Evolutionary conservation across 352 stramenopile species (phyloP), one percentile per base, ranked within the genome.

Genomic region (Phytopythium kandeliae): DNA sequence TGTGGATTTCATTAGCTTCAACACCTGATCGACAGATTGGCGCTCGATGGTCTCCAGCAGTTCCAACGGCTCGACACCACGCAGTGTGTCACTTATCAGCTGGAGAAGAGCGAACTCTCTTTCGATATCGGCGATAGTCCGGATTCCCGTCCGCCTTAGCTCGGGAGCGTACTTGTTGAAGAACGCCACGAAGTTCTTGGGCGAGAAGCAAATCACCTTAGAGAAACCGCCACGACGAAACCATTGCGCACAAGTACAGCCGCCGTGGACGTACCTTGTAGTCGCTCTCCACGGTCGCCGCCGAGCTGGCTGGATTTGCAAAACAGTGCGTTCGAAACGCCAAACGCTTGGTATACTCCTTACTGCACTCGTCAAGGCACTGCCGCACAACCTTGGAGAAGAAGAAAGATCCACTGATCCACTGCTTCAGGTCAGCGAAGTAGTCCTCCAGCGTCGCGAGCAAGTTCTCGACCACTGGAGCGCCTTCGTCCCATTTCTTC

Each of bases 381-480:
- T 82, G 71, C 0, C 81, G 80, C 19, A 94, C 67, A 6, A 92
- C 54, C 24, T 90, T 90, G 15, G 78, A 84, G 50, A 92, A 92
- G 65, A 94, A 94, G 58, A 94, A 94, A 3, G 79, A 83, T 8
- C 80, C 68, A 16, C 69, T 81, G 45, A 94, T 86, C 83, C 83
- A 94, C 30, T 71, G 65, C 40, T 74, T 71, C 4, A 94, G 58
- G 41, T 94, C 83, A 1, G 42, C 44, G 40, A 77, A 90, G 47
- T 92, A 94, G 44, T 94, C 83, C 2, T 86, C 83, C 5, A 94
- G 60, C 8, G 83, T 94, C 21, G 68, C 80, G 15, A 94, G 48
- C 11, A 94, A 53, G 5, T 66, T 85, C 60, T 89, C 80, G 6
- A 94, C 77, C 4, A 94, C 74, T 21, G 74, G 55, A 22, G 86